These are phyloP conservation scores for Pichia californica DNA, from an alignment of 805 yeast species.

Conservation along the genomic window DNA sequence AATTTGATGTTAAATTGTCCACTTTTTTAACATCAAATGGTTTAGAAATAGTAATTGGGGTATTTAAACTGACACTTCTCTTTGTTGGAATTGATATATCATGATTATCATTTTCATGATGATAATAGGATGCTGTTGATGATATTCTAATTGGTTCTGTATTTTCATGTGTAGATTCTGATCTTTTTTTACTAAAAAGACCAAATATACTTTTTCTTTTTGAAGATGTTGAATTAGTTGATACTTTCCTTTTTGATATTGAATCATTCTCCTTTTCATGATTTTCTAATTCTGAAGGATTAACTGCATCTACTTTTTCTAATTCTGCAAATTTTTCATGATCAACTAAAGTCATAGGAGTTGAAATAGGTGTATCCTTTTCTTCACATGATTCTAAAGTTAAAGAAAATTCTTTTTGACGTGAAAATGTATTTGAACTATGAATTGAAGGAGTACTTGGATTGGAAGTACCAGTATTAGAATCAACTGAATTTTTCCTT, in stretches of 20 bases:
- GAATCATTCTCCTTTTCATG: too few species aligned
- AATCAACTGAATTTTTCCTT: background rate
- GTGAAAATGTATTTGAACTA: background rate
- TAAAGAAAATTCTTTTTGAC: background rate
- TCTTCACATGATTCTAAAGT: constrained; percentile 7
- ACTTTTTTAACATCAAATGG: too few species aligned
- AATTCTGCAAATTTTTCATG: background rate
- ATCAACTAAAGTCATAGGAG: background rate
- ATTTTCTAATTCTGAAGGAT: too few species aligned
- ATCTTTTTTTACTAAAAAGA: constrained; percentile 1
- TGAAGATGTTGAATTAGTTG: background rate
- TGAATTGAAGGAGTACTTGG: background rate
- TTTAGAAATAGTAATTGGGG: too few species aligned
- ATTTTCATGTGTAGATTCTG: too few species aligned
- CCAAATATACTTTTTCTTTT: constrained; percentile 7
- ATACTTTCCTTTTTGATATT: too few species aligned
- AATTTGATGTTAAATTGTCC: too few species aligned
- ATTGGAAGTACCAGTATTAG: too few species aligned
- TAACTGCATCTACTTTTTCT: background rate
- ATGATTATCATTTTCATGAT: too few species aligned
- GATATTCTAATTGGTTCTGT: background rate
- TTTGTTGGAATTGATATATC: too few species aligned
- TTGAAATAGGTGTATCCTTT: constrained; percentile 1
- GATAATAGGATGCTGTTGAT: background rate
- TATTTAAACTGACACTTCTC: too few species aligned